A percentile compares a stretch with the other conserved stretches of the same genome.
Evolutionary conservation across 2,329 filamentous ascomycete genomes (phyloP).

Genomic region (Penicillium brasilianum): DNA sequence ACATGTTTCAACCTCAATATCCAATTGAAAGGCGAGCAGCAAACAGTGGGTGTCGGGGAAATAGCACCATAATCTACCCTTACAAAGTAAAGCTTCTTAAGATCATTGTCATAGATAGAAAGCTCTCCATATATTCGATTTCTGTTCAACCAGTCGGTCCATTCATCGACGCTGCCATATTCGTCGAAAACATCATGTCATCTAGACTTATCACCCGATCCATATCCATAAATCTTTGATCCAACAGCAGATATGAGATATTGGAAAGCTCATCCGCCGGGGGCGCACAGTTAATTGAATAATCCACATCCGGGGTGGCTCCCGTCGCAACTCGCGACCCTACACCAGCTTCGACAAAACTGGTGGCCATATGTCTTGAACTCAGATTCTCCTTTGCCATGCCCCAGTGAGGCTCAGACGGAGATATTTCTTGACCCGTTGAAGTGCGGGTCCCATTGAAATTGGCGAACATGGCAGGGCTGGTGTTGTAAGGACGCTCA

Average conservation of each 20-base stretch:
- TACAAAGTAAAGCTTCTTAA: no score
- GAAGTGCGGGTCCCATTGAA: background rate
- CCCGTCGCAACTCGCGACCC: background rate
- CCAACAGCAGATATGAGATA: conserved; percentile 14
- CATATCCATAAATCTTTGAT: conserved; percentile 19
- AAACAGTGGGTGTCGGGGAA: no score
- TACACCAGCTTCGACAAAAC: background rate
- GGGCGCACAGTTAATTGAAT: background rate
- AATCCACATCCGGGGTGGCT: background rate
- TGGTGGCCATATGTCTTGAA: background rate
- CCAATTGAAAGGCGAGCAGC: no score
- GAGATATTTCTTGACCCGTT: background rate
- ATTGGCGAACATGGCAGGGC: background rate
- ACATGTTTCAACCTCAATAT: no score
- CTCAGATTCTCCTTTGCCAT: background rate
- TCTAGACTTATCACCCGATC: conserved; percentile 20
- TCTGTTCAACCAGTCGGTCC: background rate
- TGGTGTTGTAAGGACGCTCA: background rate
- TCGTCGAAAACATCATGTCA: conserved; percentile 19
- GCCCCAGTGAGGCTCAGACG: background rate
- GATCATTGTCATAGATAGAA: no score
- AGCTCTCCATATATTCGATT: no score
- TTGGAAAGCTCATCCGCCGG: conserved; percentile 13
- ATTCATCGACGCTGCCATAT: conserved; percentile 5
- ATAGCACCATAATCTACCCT: no score